Percentiles rank a stretch among this genome's conserved stretches.
phyloP scores from a whole-genome alignment of 1,139 yeast species.

The Arxiozyma telluris region DNA sequence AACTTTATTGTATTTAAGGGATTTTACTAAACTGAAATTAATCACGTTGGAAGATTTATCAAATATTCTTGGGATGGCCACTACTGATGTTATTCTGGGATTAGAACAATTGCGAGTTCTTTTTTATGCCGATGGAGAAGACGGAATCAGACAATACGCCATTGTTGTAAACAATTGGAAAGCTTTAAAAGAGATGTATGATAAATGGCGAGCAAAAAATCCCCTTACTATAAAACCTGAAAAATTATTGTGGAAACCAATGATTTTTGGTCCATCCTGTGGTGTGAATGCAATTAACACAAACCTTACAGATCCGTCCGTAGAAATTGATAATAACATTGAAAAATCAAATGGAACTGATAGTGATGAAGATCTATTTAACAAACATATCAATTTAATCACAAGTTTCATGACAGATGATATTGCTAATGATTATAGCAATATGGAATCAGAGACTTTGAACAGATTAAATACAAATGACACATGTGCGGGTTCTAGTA shows the following conservation, averaged over 20 bases:
- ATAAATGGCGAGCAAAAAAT: constrained; percentile 47
- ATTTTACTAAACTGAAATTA: constrained; percentile 8
- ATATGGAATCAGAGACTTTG: constrained; percentile 34
- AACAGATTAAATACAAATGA: constrained; percentile 12
- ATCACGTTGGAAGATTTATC: constrained; percentile 55
- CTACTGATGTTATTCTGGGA: constrained; percentile 81
- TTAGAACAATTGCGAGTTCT: constrained; percentile 68
- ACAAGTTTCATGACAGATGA: constrained; percentile 56
- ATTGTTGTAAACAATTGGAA: constrained; percentile 43
- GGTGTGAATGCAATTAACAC: constrained; percentile 46
- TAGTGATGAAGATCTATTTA: constrained; percentile 28
- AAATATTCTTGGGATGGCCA: constrained; percentile 71
- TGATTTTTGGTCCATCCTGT: constrained; percentile 76
- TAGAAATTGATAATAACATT: constrained; percentile 13
- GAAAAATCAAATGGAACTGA: constrained; percentile 12
- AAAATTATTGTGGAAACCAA: constrained; percentile 67
- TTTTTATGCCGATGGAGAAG: constrained; percentile 16
- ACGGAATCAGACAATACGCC: constrained; percentile 34
- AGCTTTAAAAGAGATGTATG: constrained; percentile 38
- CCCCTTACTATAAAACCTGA: constrained; percentile 45
- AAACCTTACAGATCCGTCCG: constrained; percentile 3
- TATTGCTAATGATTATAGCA: constrained; percentile 48
- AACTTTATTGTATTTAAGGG: constrained; percentile 25
- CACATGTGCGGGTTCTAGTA: not conserved
- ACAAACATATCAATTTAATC: constrained; percentile 47